Percentiles rank a stretch among this genome's conserved stretches.
Evolutionary conservation across 139 green algal genomes (phyloP).

Genomic region (Micractinium conductrix): DNA sequence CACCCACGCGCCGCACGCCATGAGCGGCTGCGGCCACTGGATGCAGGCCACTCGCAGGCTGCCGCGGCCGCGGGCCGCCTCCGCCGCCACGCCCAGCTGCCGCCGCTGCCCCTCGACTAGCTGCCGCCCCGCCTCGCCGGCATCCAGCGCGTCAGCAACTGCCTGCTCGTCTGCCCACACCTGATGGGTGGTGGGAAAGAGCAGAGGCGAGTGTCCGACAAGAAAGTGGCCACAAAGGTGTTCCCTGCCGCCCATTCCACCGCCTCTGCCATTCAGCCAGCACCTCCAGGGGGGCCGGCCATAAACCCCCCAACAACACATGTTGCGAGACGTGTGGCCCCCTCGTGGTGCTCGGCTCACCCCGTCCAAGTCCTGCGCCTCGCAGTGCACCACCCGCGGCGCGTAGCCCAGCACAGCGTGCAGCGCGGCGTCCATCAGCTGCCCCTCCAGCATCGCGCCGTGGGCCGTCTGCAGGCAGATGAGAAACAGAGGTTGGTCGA

Average conservation of each 20-base stretch:
- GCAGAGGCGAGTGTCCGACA: too few species aligned
- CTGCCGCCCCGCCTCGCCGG: slow-evolving; percentile 21
- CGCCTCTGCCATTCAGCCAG: too few species aligned
- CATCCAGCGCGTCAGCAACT: slow-evolving; percentile 53
- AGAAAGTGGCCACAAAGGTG: too few species aligned
- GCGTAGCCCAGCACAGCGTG: slow-evolving; percentile 55
- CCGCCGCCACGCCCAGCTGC: slow-evolving; percentile 41
- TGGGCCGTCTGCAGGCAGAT: slow-evolving; percentile 58
- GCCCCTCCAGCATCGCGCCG: slow-evolving; percentile 38
- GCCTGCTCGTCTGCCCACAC: slow-evolving; percentile 53
- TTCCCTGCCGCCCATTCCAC: too few species aligned
- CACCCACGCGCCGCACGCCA: slow-evolving; percentile 66
- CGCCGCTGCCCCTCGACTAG: slow-evolving; percentile 32
- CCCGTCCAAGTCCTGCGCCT: slow-evolving; percentile 52
- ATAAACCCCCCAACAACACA: too few species aligned
- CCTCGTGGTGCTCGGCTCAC: too few species aligned
- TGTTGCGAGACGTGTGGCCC: too few species aligned
- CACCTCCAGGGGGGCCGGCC: too few species aligned
- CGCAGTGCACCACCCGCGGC: slow-evolving; percentile 62
- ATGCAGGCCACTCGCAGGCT: slow-evolving; percentile 54
- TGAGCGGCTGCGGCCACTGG: slow-evolving; percentile 68
- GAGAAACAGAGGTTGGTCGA: not conserved
- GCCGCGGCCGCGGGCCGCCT: slow-evolving; percentile 36
- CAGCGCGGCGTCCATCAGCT: slow-evolving; percentile 43
- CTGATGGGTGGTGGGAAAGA: too few species aligned